Evolutionary conservation across 176 grass and related monocot species (phyloP).

Genomic region (Aegilops longissima): DNA sequence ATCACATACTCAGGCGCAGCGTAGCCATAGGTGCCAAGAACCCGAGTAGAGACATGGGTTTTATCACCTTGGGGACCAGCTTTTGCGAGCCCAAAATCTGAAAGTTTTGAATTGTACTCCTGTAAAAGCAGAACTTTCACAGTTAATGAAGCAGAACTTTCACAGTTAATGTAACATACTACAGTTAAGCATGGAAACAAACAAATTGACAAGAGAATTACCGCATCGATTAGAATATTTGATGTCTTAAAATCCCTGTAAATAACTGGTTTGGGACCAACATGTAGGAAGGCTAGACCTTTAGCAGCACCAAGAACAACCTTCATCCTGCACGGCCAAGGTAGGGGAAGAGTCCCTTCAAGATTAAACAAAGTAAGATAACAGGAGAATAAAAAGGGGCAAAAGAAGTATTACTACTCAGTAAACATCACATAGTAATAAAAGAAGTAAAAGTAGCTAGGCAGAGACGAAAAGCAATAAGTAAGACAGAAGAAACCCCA

Average conservation of each 20-base stretch:
- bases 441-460: neutral
- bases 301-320: conserved; percentile 84
- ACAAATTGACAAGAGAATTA: conserved; percentile 31
- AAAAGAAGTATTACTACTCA: neutral
- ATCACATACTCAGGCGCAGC: conserved; percentile 94
- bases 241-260: conserved; percentile 99
- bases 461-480: neutral
- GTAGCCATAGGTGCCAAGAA: conserved; percentile 91
- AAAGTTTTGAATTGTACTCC: conserved; percentile 93
- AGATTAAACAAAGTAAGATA: conserved; percentile 49
- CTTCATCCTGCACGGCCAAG: conserved; percentile 91
- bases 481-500: neutral
- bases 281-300: conserved; percentile 86
- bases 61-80: conserved; percentile 90
- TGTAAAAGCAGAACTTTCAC: conserved; percentile 25
- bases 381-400: conserved; percentile 2
- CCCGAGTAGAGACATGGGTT: conserved; percentile 84
- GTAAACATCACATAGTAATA: neutral
- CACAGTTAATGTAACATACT: neutral
- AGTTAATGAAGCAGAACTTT: conserved; percentile 9
- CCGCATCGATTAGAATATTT: conserved; percentile 85
- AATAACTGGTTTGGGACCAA: conserved; percentile 80
- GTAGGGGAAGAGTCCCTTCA: conserved; percentile 91
- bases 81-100: conserved; percentile 89
- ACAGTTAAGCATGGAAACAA: conserved; percentile 1